phyloP scores from a whole-genome alignment of 169 alveolate species.

The Eimeria necatrix region DNA sequence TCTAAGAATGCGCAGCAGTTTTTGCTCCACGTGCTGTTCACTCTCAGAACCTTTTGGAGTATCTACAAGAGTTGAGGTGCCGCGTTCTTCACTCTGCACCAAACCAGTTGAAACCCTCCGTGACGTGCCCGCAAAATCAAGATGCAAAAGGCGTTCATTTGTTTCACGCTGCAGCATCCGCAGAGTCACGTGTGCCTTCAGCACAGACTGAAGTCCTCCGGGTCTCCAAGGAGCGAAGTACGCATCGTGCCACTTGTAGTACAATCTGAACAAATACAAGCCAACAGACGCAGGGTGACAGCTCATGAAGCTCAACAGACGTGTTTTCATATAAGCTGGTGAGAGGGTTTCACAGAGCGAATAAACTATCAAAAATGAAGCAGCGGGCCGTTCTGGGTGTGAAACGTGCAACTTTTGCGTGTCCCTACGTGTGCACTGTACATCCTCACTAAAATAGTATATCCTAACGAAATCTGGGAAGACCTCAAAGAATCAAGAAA shows the following conservation, averaged over 20 bases:
- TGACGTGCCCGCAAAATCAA: not conserved
- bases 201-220: slow-evolving; percentile 71
- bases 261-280: slow-evolving; percentile 10
- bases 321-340: not conserved
- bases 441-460: too few species aligned
- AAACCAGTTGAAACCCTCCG: too few species aligned
- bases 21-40: not conserved
- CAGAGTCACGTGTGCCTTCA: slow-evolving; percentile 53
- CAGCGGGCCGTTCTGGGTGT: not conserved
- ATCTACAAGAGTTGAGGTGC: too few species aligned
- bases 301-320: not conserved
- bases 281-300: not conserved
- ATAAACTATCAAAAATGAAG: not conserved
- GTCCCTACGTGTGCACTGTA: too few species aligned
- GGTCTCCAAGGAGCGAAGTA: slow-evolving; percentile 76
- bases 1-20: not conserved
- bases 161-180: slow-evolving; percentile 76
- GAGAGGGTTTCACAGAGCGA: not conserved
- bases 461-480: not conserved
- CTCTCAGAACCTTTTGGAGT: too few species aligned
- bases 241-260: slow-evolving; percentile 71
- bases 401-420: too few species aligned
- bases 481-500: not conserved
- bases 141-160: slow-evolving; percentile 38
- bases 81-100: too few species aligned